Evolutionary conservation across 2,329 filamentous ascomycete species (phyloP).

Genomic region (Exophiala mesophila): DNA sequence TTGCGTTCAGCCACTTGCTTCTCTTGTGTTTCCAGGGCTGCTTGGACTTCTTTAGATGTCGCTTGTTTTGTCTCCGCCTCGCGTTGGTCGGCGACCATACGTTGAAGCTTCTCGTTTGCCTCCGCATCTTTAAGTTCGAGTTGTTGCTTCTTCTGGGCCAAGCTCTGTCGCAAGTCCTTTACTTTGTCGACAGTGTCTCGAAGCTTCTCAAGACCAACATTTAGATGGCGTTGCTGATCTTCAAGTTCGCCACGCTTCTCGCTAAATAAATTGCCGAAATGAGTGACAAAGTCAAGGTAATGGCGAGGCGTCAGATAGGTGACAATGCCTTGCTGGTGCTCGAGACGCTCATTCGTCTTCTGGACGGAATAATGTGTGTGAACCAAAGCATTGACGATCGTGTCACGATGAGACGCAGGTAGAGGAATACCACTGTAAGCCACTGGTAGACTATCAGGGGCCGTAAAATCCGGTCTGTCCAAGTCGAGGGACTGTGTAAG

Average conservation of each 20-base stretch:
- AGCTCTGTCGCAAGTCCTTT: slow-evolving; percentile 78
- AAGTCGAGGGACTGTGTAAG: slow-evolving; percentile 95
- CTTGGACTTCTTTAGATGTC: slow-evolving; percentile 83
- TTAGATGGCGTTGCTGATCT: slow-evolving; percentile 96
- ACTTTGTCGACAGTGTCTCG: slow-evolving; percentile 97
- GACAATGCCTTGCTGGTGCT: slow-evolving; percentile 84
- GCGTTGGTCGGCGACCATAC: slow-evolving; percentile 92
- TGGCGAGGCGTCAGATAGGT: slow-evolving; percentile 95
- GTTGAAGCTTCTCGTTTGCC: slow-evolving; percentile 93
- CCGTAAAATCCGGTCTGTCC: slow-evolving; percentile 76
- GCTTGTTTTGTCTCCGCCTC: slow-evolving; percentile 90
- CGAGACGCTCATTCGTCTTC: slow-evolving; percentile 78
- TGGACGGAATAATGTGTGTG: slow-evolving; percentile 96
- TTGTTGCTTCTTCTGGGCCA: slow-evolving; percentile 91
- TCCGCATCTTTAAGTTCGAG: slow-evolving; percentile 90
- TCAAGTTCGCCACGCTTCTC: slow-evolving; percentile 98
- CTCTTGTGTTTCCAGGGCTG: slow-evolving; percentile 81
- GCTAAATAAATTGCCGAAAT: slow-evolving; percentile 95
- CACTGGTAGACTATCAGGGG: slow-evolving; percentile 86
- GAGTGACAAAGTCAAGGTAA: slow-evolving; percentile 95
- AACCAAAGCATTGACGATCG: slow-evolving; percentile 97
- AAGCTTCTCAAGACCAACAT: slow-evolving; percentile 95
- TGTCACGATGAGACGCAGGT: slow-evolving; percentile 83
- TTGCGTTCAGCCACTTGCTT: slow-evolving; percentile 75
- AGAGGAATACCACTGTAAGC: slow-evolving; percentile 81